phyloP scores from a whole-genome alignment of 768 basidiomycete species.

The Trametopsis cervina region DNA sequence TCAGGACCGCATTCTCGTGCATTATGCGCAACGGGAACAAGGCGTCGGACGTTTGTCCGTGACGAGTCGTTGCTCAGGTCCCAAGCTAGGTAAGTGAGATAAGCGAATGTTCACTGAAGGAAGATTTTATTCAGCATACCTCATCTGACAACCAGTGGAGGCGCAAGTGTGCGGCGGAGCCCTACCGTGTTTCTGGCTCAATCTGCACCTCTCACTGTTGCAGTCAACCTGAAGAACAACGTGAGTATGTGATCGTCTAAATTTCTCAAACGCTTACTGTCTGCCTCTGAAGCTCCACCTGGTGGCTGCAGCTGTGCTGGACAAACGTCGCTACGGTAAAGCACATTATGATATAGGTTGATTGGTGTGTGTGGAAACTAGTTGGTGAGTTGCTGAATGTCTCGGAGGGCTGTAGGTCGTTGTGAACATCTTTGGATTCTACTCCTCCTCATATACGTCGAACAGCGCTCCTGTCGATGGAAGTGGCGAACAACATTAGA shows the following conservation, averaged over 20 bases:
- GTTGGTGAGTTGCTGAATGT: no score
- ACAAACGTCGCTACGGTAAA: background rate
- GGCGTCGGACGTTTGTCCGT: background rate
- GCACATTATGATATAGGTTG: conserved; percentile 1
- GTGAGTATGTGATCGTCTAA: no score
- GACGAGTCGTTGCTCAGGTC: no score
- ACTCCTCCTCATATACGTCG: background rate
- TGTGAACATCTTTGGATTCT: background rate
- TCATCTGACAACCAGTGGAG: background rate
- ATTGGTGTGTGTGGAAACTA: no score
- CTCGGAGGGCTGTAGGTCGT: background rate
- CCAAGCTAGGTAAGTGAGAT: no score
- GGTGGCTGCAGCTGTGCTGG: background rate
- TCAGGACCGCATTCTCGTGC: no score
- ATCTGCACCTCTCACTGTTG: background rate
- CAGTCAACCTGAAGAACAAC: background rate
- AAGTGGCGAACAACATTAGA: background rate
- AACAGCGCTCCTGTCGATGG: background rate
- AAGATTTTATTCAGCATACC: no score
- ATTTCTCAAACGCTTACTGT: no score
- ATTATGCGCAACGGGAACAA: background rate
- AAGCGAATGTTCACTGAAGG: no score
- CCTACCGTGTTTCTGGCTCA: background rate
- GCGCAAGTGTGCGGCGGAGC: conserved; percentile 5
- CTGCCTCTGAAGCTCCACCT: background rate